Evolutionary conservation across 495 filamentous ascomycete species (phyloP).

Genomic region (Trichoderma gamsii): DNA sequence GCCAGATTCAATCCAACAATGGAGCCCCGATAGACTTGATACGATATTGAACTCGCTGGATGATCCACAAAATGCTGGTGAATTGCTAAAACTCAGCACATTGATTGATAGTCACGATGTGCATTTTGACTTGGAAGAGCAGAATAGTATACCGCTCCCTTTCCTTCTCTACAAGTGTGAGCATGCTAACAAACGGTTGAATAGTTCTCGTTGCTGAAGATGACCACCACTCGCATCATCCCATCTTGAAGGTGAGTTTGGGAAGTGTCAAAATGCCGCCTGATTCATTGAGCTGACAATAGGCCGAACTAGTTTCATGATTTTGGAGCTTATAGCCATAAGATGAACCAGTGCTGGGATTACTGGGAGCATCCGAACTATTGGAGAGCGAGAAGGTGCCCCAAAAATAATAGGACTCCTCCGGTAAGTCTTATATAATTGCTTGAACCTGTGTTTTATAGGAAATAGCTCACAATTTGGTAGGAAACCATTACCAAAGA

Average conservation of each 20-base stretch:
- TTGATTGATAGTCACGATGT: constrained; percentile 7
- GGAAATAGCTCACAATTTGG: neutral
- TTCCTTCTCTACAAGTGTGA: neutral
- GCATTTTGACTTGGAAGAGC: constrained; percentile 14
- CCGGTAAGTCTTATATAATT: neutral
- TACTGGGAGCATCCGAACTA: neutral
- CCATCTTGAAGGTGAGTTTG: constrained; percentile 3
- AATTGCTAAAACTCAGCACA: neutral
- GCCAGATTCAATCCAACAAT: neutral
- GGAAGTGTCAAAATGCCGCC: neutral
- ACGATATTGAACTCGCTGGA: neutral
- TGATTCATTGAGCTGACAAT: neutral
- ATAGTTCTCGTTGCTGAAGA: constrained; percentile 12
- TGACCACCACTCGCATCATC: neutral
- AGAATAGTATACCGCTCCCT: neutral
- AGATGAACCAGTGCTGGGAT: neutral
- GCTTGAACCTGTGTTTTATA: neutral
- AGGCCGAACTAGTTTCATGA: constrained; percentile 5
- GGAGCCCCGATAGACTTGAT: neutral
- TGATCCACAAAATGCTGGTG: neutral
- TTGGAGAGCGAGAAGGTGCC: neutral
- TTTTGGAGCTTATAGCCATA: neutral
- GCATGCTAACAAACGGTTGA: neutral
- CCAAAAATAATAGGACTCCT: neutral
- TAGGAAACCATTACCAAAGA: constrained; percentile 8